These are phyloP conservation scores for Medicago truncatula DNA, from an alignment of 306 rosid genomes.

Conservation along the genomic window DNA sequence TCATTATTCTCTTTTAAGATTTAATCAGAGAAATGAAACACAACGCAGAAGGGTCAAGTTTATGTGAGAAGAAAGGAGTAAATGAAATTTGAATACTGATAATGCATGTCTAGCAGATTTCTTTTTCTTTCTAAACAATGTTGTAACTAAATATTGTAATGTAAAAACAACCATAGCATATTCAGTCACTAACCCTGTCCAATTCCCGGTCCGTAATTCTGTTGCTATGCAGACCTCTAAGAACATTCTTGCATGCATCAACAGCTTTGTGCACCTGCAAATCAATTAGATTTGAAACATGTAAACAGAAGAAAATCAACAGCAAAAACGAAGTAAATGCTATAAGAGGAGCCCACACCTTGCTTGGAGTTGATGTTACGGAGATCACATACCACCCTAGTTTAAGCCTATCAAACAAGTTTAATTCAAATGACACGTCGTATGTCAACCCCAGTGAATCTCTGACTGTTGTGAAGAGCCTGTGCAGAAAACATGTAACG, in stretches of 20 bases:
- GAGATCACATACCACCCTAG: slow-evolving; percentile 98
- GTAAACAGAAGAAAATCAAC: slow-evolving; percentile 36
- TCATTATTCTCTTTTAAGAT: background rate
- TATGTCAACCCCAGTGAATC: slow-evolving; percentile 98
- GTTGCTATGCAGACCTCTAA: slow-evolving; percentile 93
- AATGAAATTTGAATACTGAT: background rate
- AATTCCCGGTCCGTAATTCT: slow-evolving; percentile 86
- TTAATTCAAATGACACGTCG: slow-evolving; percentile 92
- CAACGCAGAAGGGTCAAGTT: slow-evolving; percentile 10
- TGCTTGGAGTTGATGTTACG: slow-evolving; percentile 94
- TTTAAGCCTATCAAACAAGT: slow-evolving; percentile 88
- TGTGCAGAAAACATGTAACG: slow-evolving; percentile 49
- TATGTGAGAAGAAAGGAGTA: background rate
- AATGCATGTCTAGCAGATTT: slow-evolving; percentile 9
- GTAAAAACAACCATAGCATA: slow-evolving; percentile 24
- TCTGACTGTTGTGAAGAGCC: slow-evolving; percentile 95
- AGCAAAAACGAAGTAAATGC: slow-evolving; percentile 14
- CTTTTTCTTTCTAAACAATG: background rate
- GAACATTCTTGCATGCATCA: slow-evolving; percentile 96
- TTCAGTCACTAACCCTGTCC: slow-evolving; percentile 83
- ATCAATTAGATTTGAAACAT: slow-evolving; percentile 40
- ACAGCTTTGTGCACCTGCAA: slow-evolving; percentile 95
- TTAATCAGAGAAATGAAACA: slow-evolving; percentile 16
- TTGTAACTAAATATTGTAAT: slow-evolving; percentile 16
- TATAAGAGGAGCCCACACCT: slow-evolving; percentile 64